Evolutionary conservation across 805 yeast species (phyloP).

Genomic region (Saturnispora hagleri): DNA sequence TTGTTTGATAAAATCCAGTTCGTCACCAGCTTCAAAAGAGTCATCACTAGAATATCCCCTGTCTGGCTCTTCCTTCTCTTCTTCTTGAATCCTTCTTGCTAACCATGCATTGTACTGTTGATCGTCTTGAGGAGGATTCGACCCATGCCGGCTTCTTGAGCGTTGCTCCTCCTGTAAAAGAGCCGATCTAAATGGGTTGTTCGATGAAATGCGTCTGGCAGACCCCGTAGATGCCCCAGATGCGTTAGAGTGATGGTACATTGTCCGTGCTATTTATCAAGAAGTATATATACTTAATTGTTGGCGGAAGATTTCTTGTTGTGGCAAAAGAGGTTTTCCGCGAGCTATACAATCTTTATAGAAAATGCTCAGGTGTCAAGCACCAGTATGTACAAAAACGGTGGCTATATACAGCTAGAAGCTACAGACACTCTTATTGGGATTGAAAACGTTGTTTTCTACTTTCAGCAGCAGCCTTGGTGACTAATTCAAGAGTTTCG

Average conservation of each 20-base stretch:
- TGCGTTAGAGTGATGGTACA: constrained; percentile 27
- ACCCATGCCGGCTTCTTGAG: constrained; percentile 10
- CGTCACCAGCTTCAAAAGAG: constrained; percentile 21
- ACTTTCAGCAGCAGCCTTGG: constrained; percentile 19
- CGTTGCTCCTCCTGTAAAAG: constrained; percentile 25
- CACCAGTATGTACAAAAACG: neutral
- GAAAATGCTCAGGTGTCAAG: constrained; percentile 1
- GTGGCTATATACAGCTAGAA: neutral
- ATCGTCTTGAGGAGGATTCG: constrained; percentile 15
- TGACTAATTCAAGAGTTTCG: constrained; percentile 22
- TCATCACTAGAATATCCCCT: constrained; percentile 34
- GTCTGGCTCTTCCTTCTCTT: constrained; percentile 20
- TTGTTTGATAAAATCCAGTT: constrained; percentile 7
- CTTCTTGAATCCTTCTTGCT: constrained; percentile 22
- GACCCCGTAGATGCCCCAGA: constrained; percentile 31
- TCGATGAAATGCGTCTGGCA: constrained; percentile 43
- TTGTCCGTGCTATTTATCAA: constrained; percentile 2
- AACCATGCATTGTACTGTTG: constrained; percentile 53
- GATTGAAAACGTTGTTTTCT: neutral
- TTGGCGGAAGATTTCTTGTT: neutral
- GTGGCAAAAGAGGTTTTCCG: neutral
- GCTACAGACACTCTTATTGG: neutral
- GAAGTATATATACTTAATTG: too few species aligned
- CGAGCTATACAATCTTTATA: neutral
- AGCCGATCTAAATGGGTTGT: constrained; percentile 64